Conservation (phyloP, 2,329 filamentous ascomycete genomes). For the Aspergillus terreus region DNA sequence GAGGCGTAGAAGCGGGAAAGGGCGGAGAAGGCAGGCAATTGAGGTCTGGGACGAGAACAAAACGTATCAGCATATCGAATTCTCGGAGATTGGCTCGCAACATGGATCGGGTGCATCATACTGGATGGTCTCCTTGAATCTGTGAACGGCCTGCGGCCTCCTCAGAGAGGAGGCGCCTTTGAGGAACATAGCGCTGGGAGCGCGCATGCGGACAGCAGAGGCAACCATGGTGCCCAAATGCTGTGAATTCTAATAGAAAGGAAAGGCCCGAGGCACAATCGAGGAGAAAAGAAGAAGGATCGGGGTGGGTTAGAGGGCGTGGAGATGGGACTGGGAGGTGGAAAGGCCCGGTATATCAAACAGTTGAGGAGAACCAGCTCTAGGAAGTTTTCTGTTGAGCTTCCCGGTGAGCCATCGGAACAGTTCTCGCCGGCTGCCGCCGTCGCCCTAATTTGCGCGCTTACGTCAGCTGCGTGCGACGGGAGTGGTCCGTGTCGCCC, state of each 20-base stretch:
- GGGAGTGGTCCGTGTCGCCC: conserved; percentile 13
- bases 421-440: conserved; percentile 23
- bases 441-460: conserved; percentile 4
- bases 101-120: conserved; percentile 22
- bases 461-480: conserved; percentile 20
- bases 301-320: conserved; percentile 1
- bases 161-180: conserved; percentile 43
- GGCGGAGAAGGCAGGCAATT: conserved; percentile 54
- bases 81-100: background rate
- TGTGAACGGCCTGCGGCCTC: conserved; percentile 42
- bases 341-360: conserved; percentile 25
- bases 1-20: conserved; percentile 66
- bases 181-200: conserved; percentile 40
- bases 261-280: conserved; percentile 21
- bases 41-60: conserved; percentile 26
- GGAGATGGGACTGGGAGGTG: conserved; percentile 18
- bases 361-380: conserved; percentile 24
- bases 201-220: conserved; percentile 44
- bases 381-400: conserved; percentile 42
- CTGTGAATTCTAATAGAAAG: conserved; percentile 21
- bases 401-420: conserved; percentile 37
- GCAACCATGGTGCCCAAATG: conserved; percentile 52
- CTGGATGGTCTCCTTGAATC: conserved; percentile 41
- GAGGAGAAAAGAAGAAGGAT: conserved; percentile 14
- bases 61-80: conserved; percentile 18